phyloP scores from a whole-genome alignment of 1,284 basidiomycete genomes.

The Sparassis latifolia region DNA sequence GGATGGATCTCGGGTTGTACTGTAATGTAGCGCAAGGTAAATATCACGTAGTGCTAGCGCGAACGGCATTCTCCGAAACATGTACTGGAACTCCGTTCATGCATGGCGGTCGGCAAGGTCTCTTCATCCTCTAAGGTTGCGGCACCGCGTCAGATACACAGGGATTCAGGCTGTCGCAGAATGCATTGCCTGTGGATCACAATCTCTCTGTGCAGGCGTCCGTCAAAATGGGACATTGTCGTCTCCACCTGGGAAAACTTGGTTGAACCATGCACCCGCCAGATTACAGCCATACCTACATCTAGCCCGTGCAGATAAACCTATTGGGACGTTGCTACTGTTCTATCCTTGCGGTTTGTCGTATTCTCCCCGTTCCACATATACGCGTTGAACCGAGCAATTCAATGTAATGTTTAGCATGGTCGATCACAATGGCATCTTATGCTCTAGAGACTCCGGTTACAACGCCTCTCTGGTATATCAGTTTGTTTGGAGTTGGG shows the following conservation, averaged over 20 bases:
- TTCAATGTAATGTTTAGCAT: slow-evolving; percentile 47
- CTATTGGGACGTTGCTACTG: slow-evolving; percentile 87
- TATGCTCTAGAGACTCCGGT: slow-evolving; percentile 66
- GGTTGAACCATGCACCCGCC: slow-evolving; percentile 62
- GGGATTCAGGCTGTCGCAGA: too few relatives aligned
- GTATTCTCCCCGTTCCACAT: background rate
- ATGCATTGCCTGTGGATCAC: too few relatives aligned
- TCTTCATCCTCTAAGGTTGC: too few relatives aligned
- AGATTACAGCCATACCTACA: slow-evolving; percentile 74
- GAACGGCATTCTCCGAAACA: slow-evolving; percentile 1
- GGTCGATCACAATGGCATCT: slow-evolving; percentile 93
- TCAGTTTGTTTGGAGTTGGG: slow-evolving; percentile 83
- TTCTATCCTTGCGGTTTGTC: slow-evolving; percentile 89
- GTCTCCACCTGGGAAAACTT: slow-evolving; percentile 32
- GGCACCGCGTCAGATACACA: too few relatives aligned
- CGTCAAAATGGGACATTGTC: slow-evolving; percentile 11
- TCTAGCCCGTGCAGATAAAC: slow-evolving; percentile 89
- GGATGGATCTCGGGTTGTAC: too few relatives aligned
- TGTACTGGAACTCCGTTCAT: too few relatives aligned
- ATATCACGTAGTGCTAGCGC: background rate
- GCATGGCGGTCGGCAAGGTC: too few relatives aligned
- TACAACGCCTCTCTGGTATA: slow-evolving; percentile 66
- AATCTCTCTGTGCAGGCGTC: background rate
- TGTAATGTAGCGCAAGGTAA: too few relatives aligned
- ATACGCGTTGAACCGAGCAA: background rate